These are phyloP conservation scores for Xylogone sp. DNA, from an alignment of 2,329 filamentous ascomycete species.

Conservation along the genomic window DNA sequence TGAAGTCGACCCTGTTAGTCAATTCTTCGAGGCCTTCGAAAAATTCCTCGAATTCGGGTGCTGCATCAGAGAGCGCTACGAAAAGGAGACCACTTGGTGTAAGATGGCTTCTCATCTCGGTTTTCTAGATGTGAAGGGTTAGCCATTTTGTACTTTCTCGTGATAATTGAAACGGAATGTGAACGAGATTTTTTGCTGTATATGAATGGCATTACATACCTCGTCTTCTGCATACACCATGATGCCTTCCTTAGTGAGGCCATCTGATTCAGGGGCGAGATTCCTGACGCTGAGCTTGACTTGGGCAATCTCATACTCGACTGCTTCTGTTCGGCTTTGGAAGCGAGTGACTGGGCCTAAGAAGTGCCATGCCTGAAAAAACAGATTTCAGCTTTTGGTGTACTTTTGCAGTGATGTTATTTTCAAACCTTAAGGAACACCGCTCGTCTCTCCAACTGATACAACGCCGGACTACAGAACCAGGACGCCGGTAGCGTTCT, in stretches of 20 bases:
- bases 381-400: conserved; percentile 1
- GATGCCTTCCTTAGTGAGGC: conserved; percentile 29
- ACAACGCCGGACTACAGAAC: conserved; percentile 45
- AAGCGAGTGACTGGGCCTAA: conserved; percentile 50
- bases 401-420: not conserved
- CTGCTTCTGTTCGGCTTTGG: conserved; percentile 32
- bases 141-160: not conserved
- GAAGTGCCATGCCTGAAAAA: conserved; percentile 47
- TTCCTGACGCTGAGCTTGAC: conserved; percentile 36
- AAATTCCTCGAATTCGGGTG: conserved; percentile 47
- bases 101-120: conserved; percentile 30
- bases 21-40: conserved; percentile 48
- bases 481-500: conserved; percentile 48
- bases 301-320: conserved; percentile 48
- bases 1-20: conserved; percentile 48
- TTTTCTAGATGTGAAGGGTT: conserved; percentile 20
- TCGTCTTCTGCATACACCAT: conserved; percentile 29
- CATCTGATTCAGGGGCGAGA: conserved; percentile 18
- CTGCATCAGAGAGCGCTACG: conserved; percentile 42
- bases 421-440: conserved; percentile 41
- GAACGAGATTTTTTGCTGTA: too few species aligned
- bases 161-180: not conserved
- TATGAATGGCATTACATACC: too few species aligned
- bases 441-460: conserved; percentile 44
- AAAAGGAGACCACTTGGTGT: conserved; percentile 51